Percentiles rank a stretch among this genome's conserved stretches.
Evolutionary conservation across 2,329 filamentous ascomycete genomes (phyloP).

Genomic region (Diatrype stigma): DNA sequence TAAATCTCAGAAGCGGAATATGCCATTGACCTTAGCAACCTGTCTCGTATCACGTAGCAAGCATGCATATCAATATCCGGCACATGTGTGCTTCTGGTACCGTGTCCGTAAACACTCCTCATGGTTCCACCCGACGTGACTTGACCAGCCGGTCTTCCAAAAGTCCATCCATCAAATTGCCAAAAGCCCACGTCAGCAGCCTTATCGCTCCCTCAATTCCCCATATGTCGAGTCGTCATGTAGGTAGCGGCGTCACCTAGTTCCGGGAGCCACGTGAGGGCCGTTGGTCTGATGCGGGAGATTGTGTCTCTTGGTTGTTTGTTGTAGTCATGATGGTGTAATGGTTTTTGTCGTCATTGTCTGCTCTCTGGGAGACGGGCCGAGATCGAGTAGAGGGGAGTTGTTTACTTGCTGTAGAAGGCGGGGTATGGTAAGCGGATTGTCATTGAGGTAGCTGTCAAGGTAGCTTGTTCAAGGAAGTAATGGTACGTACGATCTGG

Average conservation of each 20-base stretch:
- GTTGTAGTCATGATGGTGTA: slow-evolving; percentile 30
- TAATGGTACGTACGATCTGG: slow-evolving; percentile 76
- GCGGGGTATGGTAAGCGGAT: slow-evolving; percentile 6
- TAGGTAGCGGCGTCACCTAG: slow-evolving; percentile 5
- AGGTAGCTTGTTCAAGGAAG: too few species aligned
- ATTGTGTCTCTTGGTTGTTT: slow-evolving; percentile 24
- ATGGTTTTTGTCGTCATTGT: slow-evolving; percentile 4
- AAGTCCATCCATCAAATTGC: slow-evolving; percentile 28
- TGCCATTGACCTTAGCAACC: slow-evolving; percentile 14
- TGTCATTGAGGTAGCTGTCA: not conserved
- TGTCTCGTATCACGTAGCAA: slow-evolving; percentile 14
- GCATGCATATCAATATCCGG: slow-evolving; percentile 13
- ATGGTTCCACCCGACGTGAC: slow-evolving; percentile 23
- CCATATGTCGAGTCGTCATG: slow-evolving; percentile 3
- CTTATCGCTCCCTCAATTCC: slow-evolving; percentile 12
- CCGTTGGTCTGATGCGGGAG: slow-evolving; percentile 26
- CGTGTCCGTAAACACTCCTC: slow-evolving; percentile 22
- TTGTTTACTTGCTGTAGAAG: slow-evolving; percentile 38
- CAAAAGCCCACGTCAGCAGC: slow-evolving; percentile 24
- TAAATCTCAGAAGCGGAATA: not conserved
- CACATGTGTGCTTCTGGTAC: slow-evolving; percentile 13
- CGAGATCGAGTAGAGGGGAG: slow-evolving; percentile 37
- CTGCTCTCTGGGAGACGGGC: slow-evolving; percentile 26
- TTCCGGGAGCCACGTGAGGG: slow-evolving; percentile 3
- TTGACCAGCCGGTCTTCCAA: slow-evolving; percentile 27